These are phyloP conservation scores for Camellia oleifera DNA, from an alignment of 179 eudicot species.

Conservation along the genomic window DNA sequence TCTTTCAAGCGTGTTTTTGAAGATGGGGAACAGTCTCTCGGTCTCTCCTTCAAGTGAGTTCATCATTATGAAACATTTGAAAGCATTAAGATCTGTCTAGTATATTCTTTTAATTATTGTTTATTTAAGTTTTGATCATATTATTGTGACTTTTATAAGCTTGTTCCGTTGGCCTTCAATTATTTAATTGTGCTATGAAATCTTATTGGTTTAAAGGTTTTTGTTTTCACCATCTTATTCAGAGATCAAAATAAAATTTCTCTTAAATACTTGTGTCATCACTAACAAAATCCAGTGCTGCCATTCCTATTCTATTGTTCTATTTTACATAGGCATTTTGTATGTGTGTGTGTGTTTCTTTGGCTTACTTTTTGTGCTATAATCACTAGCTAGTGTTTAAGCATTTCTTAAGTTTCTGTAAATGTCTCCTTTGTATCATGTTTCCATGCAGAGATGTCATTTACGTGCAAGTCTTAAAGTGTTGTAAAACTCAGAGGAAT, in stretches of 20 bases:
- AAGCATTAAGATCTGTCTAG: neutral
- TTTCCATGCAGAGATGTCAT: neutral
- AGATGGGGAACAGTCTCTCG: slow-evolving; percentile 82
- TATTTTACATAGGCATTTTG: neutral
- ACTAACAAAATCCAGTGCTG: neutral
- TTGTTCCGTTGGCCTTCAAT: neutral
- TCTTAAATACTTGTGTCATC: neutral
- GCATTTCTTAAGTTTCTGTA: neutral
- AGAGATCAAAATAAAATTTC: neutral
- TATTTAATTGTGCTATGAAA: neutral
- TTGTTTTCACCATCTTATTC: neutral
- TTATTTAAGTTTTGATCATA: neutral
- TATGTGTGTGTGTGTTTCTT: neutral
- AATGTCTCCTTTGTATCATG: neutral
- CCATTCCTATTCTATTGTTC: neutral
- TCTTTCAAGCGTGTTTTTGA: slow-evolving; percentile 90
- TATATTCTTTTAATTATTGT: neutral
- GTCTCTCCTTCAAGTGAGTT: slow-evolving; percentile 84
- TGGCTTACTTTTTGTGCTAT: neutral
- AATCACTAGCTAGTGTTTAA: neutral
- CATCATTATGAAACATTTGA: slow-evolving; percentile 7
- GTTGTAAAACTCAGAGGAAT: too few relatives aligned
- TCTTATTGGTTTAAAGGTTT: neutral
- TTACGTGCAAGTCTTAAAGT: neutral
- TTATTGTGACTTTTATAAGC: neutral